Base-by-base conservation (phyloP, 441 rosid genomes). In the Erysimum cheiri region DNA sequence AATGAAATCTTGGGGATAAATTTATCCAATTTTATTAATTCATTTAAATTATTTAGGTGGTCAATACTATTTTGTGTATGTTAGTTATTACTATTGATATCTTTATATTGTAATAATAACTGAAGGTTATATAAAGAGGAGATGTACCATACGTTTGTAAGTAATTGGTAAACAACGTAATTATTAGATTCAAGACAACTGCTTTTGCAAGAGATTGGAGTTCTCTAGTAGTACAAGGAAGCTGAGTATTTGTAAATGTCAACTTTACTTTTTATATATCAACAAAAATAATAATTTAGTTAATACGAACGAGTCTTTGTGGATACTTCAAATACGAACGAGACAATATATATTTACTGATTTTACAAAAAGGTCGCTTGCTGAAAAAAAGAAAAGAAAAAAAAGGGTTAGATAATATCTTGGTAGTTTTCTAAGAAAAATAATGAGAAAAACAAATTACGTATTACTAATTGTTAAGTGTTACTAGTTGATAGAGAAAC, bases 201-300 rank as follows among this genome's bases (percentile, higher is more conserved):
- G n/a, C 52, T 65, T 22, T 46, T 40, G 17, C 41, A 13, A 37
- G 22, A 60, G 36, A 52, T 59, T 40, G 57, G 54, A 73, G 68
- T 67, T 73, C 49, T 73, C 62, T 52, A 59, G 5, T 67, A 26
- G 41, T 32, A 67, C 68, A 73, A 60, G 77, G 68, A 73, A 73
- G 50, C 33, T 60, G 3, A 37, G 57, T 33, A 40, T 39, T 60
- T 8, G 31, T 13, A 47, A 37, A 56, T 73, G 67, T 73, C 68
- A 67, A 67, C 72, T 12, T 48, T 26, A 11, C 12, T n/a, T 64
- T 54, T 33, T 44, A 35, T 22, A 2, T 22, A 22, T 22, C 2
- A 22, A 22, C 24, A 22, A 22, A 22, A 1, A 1, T 0, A 22
- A 22, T 22, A 22, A 22, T 22, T 22, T 22, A 22, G 19, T 3